Base-by-base conservation (phyloP, 164 flowering plant genomes). In the Chimonanthus praecox region DNA sequence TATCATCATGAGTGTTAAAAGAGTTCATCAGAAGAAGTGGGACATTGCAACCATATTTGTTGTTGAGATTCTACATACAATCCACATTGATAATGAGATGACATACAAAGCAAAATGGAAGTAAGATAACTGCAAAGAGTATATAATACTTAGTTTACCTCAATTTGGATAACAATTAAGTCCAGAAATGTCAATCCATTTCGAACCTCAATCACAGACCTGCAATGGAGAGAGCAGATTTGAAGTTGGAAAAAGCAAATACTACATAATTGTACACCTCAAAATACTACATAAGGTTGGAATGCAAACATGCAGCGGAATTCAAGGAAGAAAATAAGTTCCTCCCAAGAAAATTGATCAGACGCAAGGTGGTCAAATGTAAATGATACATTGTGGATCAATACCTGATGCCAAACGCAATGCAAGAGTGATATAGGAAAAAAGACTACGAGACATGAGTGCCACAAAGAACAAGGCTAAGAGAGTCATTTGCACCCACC, bases 171-270 rank as follows among this genome's bases (percentile, higher is more conserved):
- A 64, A 96, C 97, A 82, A 94, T 96, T 45, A 96, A 82, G 80
- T 96, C 98, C 21, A 96, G 91, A 82, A 94, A 94, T 73, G 99
- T 96, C 88, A 94, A 78, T 18, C 97, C 98, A 86, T 92, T 84
- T 3, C 97, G 89, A 80, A 96, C 99, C 88, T 96, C 98, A 75
- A 96, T 94, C 60, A 92, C 97, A 76, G 98, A 96, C 68, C 98
- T 96, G 88, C 74, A 83, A 50, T 2, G 16, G 68, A 2, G 48
- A 43, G 49, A 44, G 46, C 6, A 15, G 46, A 44, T 44, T 33
- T 66, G 48, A 43, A 66, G 18, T 45, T 44, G 4, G n/a, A 66
- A 44, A 11, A 15, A 66, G 15, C 44, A 11, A 45, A 13, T 46
- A 33, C 33, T 6, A 46, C 45, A 47, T 44, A 63, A 20, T 8